phyloP scores from a whole-genome alignment of 495 filamentous ascomycete species.

The Hypoxylon crocopeplum region DNA sequence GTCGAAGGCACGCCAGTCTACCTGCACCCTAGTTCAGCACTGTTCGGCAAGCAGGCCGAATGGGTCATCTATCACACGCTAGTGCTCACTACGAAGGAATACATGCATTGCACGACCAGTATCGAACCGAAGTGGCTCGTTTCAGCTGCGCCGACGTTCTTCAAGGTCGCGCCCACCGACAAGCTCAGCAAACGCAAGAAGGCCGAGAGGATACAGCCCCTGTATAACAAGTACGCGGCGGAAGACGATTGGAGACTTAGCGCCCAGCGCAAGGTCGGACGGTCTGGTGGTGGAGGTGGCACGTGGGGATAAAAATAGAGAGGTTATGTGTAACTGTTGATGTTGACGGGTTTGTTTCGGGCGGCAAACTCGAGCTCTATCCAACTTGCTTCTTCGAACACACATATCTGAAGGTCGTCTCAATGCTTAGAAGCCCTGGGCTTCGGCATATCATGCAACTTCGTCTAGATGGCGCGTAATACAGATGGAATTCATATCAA shows the following conservation, averaged over 20 bases:
- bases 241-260: constrained; percentile 94
- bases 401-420: too few species aligned
- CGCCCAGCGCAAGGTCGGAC: constrained; percentile 84
- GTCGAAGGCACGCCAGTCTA: constrained; percentile 95
- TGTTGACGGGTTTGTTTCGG: too few species aligned
- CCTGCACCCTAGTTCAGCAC: constrained; percentile 85
- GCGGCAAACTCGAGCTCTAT: too few species aligned
- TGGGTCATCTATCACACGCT: constrained; percentile 92
- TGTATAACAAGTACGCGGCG: constrained; percentile 86
- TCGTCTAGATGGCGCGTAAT: too few species aligned
- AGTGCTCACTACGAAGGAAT: constrained; percentile 93
- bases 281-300: constrained; percentile 85
- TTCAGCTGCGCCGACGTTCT: constrained; percentile 95
- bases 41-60: constrained; percentile 95
- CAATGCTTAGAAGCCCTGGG: too few species aligned
- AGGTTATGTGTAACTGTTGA: background rate
- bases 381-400: background rate
- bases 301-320: constrained; percentile 79
- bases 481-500: too few species aligned
- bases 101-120: constrained; percentile 90
- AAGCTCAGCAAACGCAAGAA: constrained; percentile 89
- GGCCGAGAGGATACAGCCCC: constrained; percentile 90
- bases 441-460: too few species aligned
- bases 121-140: constrained; percentile 95
- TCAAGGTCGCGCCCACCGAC: constrained; percentile 94